A percentile compares a stretch with the other conserved stretches of the same genome.
Conservation (phyloP, 768 basidiomycete genomes). For the Mycena pura region DNA sequence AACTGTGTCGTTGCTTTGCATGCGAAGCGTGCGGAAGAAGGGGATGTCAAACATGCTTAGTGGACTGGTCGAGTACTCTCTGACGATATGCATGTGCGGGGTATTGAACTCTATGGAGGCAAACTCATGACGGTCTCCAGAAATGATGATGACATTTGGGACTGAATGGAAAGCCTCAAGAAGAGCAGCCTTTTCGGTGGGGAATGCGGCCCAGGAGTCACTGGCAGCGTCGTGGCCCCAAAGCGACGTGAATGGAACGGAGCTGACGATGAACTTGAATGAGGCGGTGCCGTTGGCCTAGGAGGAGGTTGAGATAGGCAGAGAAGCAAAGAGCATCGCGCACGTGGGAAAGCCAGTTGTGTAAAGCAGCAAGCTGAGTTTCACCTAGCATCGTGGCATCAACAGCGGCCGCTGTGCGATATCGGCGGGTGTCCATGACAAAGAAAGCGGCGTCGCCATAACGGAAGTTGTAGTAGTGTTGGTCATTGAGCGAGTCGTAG, state of each 20-base stretch:
- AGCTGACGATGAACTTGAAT: slow-evolving; percentile 80
- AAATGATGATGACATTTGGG: slow-evolving; percentile 73
- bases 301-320: not conserved
- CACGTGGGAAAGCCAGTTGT: slow-evolving; percentile 68
- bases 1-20: slow-evolving; percentile 52
- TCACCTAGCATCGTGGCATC: slow-evolving; percentile 74
- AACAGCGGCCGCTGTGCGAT: slow-evolving; percentile 53
- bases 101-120: slow-evolving; percentile 68
- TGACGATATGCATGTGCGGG: slow-evolving; percentile 48
- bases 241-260: slow-evolving; percentile 77
- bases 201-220: slow-evolving; percentile 78
- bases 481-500: slow-evolving; percentile 56
- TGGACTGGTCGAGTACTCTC: slow-evolving; percentile 75
- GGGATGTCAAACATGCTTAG: slow-evolving; percentile 75
- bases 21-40: slow-evolving; percentile 57
- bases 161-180: slow-evolving; percentile 66
- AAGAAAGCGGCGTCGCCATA: slow-evolving; percentile 78
- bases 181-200: slow-evolving; percentile 62
- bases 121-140: slow-evolving; percentile 83
- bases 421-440: slow-evolving; percentile 75
- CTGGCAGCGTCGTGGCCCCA: slow-evolving; percentile 67
- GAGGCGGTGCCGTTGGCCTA: slow-evolving; percentile 73
- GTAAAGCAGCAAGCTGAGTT: slow-evolving; percentile 63
- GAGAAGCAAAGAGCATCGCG: slow-evolving; percentile 7
- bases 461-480: slow-evolving; percentile 65